Evolutionary conservation across 768 basidiomycete species (phyloP), one percentile per base, ranked within the genome.

Genomic region (Hirschioporus abietinus): DNA sequence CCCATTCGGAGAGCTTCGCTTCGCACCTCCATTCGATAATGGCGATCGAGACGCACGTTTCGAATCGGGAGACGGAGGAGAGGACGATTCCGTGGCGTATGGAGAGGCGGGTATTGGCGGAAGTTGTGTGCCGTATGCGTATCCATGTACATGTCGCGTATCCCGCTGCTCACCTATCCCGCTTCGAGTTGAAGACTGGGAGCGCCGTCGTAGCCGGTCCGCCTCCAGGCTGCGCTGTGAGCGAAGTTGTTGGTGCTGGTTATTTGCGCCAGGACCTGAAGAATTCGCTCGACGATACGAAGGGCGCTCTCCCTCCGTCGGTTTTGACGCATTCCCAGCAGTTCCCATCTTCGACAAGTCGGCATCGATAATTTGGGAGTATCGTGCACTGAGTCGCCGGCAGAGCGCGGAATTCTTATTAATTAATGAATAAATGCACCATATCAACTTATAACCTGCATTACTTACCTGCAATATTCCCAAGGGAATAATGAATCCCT

Each of bases 401-500:
- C 88, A 88, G 6, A 90, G 80, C 0, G 90, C 84, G 10, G 89
- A 90, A 74, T 91, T 89, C 90, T 91, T 68, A 3, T 65, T 52
- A 52, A 52, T 6, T 10, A 52, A 15, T 15, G 20, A 52, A 15
- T 52, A 20, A 52, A 6, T 52, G 42, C 42, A 5, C 42, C 42
- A 36, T 36, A 15, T 36, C n/a, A 20, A 15, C 42, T 20, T 10
- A 20, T 52, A 52, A 1, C 20, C 3, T 52, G 12, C 42, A 52
- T 52, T 52, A 71, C 80, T 72, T 71, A 88, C 93, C 83, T 96
- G 95, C 20, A 96, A 87, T 70, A 95, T 86, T 15, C 89, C 90
- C 64, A 98, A 80, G 36, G 95, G 95, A 68, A 98, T 96, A 34
- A 98, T 90, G 74, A 97, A 95, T 35, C 88, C 91, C 25, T 82